A percentile compares a stretch with the other conserved stretches of the same genome.
Conservation (phyloP, 129 eudicot genomes). For the Pseudognaphalium luteoalbum region DNA sequence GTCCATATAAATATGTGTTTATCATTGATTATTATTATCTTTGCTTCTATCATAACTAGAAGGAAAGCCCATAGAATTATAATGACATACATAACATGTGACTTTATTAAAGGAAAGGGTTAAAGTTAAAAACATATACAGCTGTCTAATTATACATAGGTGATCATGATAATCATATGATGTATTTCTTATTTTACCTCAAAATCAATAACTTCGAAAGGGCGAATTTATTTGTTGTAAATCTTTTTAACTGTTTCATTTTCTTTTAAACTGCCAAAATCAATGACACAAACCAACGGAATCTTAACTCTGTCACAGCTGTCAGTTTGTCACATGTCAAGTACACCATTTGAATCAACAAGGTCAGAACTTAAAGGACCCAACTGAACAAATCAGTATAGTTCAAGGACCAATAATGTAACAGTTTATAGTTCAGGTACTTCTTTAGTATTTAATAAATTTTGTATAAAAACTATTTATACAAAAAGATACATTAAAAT, state of each 20-base stretch:
- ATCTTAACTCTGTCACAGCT: background rate
- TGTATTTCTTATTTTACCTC: background rate
- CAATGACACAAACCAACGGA: background rate
- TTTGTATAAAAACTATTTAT: too few relatives aligned
- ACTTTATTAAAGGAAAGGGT: background rate
- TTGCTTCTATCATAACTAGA: background rate
- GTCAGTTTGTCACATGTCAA: background rate
- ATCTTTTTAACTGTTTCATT: too few relatives aligned
- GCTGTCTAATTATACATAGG: background rate
- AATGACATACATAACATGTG: background rate
- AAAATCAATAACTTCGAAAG: background rate
- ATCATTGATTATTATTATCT: background rate
- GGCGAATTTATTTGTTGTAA: too few relatives aligned
- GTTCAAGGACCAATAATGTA: constrained; percentile 7
- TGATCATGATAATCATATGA: background rate
- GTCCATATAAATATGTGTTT: background rate
- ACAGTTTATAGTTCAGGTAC: constrained; percentile 1
- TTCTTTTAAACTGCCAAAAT: background rate
- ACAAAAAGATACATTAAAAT: constrained; percentile 18
- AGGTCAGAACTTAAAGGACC: background rate
- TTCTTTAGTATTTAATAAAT: too few relatives aligned
- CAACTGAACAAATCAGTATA: background rate
- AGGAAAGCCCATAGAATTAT: background rate
- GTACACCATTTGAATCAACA: background rate
- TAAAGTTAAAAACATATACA: background rate